Evolutionary conservation across 1,139 yeast genomes (phyloP).

Genomic region (Geotrichum cucujoidarum): DNA sequence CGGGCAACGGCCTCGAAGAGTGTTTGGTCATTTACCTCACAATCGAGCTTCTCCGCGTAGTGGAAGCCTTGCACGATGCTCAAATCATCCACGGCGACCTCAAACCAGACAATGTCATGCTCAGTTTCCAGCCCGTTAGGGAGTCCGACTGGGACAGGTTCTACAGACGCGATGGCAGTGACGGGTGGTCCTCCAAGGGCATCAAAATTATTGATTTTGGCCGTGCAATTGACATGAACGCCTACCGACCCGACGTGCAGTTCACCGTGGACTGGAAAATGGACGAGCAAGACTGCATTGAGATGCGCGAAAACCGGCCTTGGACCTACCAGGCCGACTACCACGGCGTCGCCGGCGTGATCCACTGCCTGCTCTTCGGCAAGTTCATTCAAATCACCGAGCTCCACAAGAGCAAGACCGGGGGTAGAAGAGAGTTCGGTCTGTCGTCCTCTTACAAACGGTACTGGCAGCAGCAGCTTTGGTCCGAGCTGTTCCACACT

Average conservation of each 20-base stretch:
- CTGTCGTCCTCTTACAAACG: constrained; percentile 53
- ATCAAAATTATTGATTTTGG: constrained; percentile 77
- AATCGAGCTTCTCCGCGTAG: constrained; percentile 53
- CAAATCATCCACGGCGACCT: constrained; percentile 81
- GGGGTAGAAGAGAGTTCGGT: constrained; percentile 27
- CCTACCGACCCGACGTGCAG: constrained; percentile 47
- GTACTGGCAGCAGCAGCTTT: constrained; percentile 71
- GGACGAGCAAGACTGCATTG: constrained; percentile 72
- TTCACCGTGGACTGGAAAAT: constrained; percentile 61
- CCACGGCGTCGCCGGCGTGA: constrained; percentile 71
- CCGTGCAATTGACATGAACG: constrained; percentile 64
- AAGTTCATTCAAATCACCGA: constrained; percentile 45
- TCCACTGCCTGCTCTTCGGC: constrained; percentile 63
- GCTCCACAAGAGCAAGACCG: constrained; percentile 24
- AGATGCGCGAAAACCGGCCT: constrained; percentile 55
- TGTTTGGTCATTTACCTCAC: constrained; percentile 58
- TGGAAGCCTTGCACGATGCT: constrained; percentile 58
- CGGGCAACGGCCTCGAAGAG: constrained; percentile 49
- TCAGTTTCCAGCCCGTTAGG: constrained; percentile 44
- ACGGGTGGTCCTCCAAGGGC: constrained; percentile 54
- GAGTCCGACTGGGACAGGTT: constrained; percentile 26
- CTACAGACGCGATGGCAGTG: constrained; percentile 34
- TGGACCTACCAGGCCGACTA: constrained; percentile 87
- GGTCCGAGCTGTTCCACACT: constrained; percentile 63
- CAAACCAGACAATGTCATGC: constrained; percentile 84